phyloP scores from a whole-genome alignment of 352 stramenopile genomes.

The Phytopythium chamaehyphon region DNA sequence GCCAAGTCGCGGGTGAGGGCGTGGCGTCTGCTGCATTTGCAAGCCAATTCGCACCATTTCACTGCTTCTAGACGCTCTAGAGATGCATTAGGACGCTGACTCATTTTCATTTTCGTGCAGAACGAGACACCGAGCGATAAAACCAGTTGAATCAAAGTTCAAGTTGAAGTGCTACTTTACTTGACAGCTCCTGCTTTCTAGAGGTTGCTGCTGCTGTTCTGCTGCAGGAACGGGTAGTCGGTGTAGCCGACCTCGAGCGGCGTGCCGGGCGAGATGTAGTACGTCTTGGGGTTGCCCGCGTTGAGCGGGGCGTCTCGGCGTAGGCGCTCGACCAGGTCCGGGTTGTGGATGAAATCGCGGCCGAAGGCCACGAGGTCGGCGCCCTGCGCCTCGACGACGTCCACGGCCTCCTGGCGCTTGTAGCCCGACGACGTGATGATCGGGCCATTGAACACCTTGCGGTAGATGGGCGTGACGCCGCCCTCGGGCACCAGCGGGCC shows the following conservation, averaged over 20 bases:
- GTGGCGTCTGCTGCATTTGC: too few species aligned
- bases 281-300: slow-evolving; percentile 22
- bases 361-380: slow-evolving; percentile 54
- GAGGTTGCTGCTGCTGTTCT: not conserved
- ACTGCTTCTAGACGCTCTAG: too few species aligned
- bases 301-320: slow-evolving; percentile 24
- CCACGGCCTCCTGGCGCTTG: slow-evolving; percentile 22
- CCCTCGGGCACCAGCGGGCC: slow-evolving; percentile 24
- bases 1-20: too few species aligned
- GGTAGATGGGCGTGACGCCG: slow-evolving; percentile 40
- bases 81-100: too few species aligned
- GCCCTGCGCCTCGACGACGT: slow-evolving; percentile 27
- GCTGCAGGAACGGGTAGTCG: slow-evolving; percentile 39
- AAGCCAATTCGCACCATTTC: too few species aligned
- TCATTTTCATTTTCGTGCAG: too few species aligned
- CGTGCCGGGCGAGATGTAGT: slow-evolving; percentile 23
- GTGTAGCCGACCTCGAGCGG: slow-evolving; percentile 34
- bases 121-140: too few species aligned
- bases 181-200: too few species aligned
- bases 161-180: too few species aligned
- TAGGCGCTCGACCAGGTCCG: slow-evolving; percentile 51
- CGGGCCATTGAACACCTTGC: slow-evolving; percentile 40
- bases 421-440: slow-evolving; percentile 49
- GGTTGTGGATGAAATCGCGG: slow-evolving; percentile 60
- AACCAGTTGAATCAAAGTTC: too few species aligned